Base-by-base conservation (phyloP, 2,329 filamentous ascomycete species). In the Grosmannia serpens region DNA sequence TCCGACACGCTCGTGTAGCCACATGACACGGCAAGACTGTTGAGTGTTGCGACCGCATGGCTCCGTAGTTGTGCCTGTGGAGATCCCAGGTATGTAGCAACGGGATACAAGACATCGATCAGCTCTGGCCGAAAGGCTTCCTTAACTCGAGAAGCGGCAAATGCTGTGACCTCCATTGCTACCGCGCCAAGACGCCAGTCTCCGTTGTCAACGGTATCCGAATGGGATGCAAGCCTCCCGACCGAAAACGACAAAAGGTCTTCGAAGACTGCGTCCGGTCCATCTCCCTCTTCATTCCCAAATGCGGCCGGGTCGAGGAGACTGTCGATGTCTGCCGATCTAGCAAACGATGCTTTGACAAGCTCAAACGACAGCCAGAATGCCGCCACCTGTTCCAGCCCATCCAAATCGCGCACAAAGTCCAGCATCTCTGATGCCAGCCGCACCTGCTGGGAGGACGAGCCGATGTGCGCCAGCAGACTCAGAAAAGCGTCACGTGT, bases 81-180 rank as follows among this genome's bases (percentile, higher is more conserved):
- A 3, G 90, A 91, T 4, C 90, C 91, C 20, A 99, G 75, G 55
- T 91, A 82, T n/a, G 94, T 89, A 0, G 95, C 81, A n/a, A 96
- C 79, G 0, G 94, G 91, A 69, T 96, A 99, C 15, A 99, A 75
- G 0, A 91, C 84, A 65, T 99, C 94, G 55, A 96, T 89, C 11
- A 99, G 79, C 68, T 97, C 92, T 3, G 85, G 81, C 3, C 88
- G 84, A 69, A 96, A 99, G 0, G 82, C 80, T 56, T 78, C 68
- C 24, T 83, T 80, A 44, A 87, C 75, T 22, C 82, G 82, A 29
- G 80, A 77, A 3, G 92, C 89, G 61, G 90, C 86, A 58, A 92
- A 81, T 0, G 91, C 86, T 8, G 91, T 77, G 2, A 87, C 81
- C 69, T 97, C 92, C 2, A 99, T 73, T 0, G 91, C 87, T 38